Percentiles rank a stretch among this genome's conserved stretches.
Evolutionary conservation across 2,329 filamentous ascomycete species (phyloP).

Genomic region (Scedosporium minutisporum): DNA sequence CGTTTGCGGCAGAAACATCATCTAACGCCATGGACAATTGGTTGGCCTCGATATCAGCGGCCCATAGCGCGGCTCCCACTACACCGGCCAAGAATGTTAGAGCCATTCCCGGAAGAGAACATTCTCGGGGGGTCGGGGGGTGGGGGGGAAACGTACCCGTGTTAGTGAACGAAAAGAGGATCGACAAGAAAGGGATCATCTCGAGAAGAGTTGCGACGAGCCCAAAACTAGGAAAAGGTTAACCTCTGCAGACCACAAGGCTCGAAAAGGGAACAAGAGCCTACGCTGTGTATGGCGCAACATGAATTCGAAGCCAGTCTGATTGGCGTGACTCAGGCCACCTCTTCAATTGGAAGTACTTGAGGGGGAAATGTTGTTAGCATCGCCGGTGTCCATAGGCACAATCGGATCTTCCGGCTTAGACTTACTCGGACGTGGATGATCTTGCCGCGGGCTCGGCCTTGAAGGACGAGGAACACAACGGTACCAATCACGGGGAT

Average conservation of each 20-base stretch:
- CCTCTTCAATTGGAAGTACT: conserved; percentile 88
- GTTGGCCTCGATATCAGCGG: conserved; percentile 66
- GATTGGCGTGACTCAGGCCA: conserved; percentile 41
- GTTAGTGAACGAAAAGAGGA: conserved; percentile 85
- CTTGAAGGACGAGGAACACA: conserved; percentile 70
- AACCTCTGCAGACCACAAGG: not conserved
- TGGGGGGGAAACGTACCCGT: conserved; percentile 39
- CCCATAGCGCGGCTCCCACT: conserved; percentile 92
- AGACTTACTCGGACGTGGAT: conserved; percentile 42
- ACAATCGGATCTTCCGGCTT: too few species aligned
- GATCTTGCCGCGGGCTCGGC: conserved; percentile 34
- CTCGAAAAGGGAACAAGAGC: not conserved
- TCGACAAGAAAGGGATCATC: conserved; percentile 71
- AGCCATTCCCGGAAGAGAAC: conserved; percentile 3
- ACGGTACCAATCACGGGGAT: conserved; percentile 58
- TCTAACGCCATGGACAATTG: conserved; percentile 30
- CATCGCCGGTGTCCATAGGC: not conserved
- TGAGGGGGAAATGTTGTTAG: conserved; percentile 29
- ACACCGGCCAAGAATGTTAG: not conserved
- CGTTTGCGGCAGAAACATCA: not conserved
- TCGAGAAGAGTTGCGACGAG: conserved; percentile 70
- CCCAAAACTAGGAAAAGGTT: conserved; percentile 48
- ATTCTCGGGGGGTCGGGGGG: not conserved
- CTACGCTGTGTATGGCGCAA: conserved; percentile 5
- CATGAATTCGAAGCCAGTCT: not conserved